Base-by-base conservation (phyloP, 345 rosid genomes). In the Eucalyptus cloeziana region DNA sequence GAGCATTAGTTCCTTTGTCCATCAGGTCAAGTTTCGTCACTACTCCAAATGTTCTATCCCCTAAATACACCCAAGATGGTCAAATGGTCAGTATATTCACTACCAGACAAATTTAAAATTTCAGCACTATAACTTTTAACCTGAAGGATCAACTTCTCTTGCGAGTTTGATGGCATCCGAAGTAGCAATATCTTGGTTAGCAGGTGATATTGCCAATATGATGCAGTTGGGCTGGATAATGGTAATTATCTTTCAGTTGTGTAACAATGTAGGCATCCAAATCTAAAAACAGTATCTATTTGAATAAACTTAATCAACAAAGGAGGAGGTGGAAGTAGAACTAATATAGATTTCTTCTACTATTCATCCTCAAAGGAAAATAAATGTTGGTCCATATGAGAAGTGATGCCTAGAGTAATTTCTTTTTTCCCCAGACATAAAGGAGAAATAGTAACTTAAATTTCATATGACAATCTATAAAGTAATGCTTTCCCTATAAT, bases 171-270 rank as follows among this genome's bases (percentile, higher is more conserved):
- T 98, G 85, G 99, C 99, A 90, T 98, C 99, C 76, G 99, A 97
- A 80, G 99, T 98, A 86, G 99, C 99, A 94, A 98, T 98, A 91
- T 98, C 99, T 95, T 98, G 99, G 95, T 98, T 98, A 21, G 99
- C 99, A 80, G 99, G 99, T 91, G 99, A 95, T 86, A 98, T 96
- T 56, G 99, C 99, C 96, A 98, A 95, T 92, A 98, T 97, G 92
- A 98, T 96, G 95, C 97, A 91, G 94, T 95, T 98, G 90, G 99
- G 99, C 99, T 97, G 91, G 96, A 93, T 89, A 94, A 92, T 88
- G 85, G 87, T 79, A 89, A 85, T 79, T 88, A 24, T 45, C 50
- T 71, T 71, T 76, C 27, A 76, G 83, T 76, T 76, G 45, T 10
- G 8, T 76, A 76, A 76, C 45, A 76, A 76, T 37, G 83, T 37